These are phyloP conservation scores for Dothiorella sarmentorum DNA, from an alignment of 2,329 filamentous ascomycete genomes.

Conservation along the genomic window DNA sequence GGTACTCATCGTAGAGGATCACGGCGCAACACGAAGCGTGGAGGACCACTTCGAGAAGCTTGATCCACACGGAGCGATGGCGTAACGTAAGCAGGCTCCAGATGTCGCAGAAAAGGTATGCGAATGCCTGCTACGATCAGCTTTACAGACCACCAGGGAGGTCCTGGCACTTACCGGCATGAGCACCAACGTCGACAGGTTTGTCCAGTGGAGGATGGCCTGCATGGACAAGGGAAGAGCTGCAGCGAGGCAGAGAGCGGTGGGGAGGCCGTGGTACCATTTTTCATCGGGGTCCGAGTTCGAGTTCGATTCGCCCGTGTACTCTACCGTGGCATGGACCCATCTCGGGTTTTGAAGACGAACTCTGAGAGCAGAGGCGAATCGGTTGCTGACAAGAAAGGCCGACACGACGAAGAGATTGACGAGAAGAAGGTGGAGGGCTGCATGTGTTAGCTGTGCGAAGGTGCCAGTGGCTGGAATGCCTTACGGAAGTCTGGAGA, in stretches of 20 bases:
- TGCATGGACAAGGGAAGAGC: conserved; percentile 28
- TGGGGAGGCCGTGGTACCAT: not conserved
- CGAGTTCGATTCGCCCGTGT: not conserved
- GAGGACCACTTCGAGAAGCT: conserved; percentile 27
- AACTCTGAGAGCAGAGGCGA: not conserved
- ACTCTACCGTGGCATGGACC: not conserved
- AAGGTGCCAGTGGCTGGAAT: not conserved
- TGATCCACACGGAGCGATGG: conserved; percentile 26
- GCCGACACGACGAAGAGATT: conserved; percentile 20
- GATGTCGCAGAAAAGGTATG: conserved; percentile 19
- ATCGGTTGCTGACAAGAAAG: not conserved
- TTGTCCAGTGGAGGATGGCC: conserved; percentile 31
- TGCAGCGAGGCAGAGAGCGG: conserved; percentile 21
- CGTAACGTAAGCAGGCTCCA: conserved; percentile 23
- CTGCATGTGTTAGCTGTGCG: conserved; percentile 9
- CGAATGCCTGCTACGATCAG: conserved; percentile 22
- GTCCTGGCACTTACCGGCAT: conserved; percentile 26
- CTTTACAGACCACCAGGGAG: not conserved
- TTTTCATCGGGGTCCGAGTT: not conserved
- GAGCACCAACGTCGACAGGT: conserved; percentile 31
- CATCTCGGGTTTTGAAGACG: not conserved
- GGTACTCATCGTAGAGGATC: conserved; percentile 13
- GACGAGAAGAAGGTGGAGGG: conserved; percentile 24
- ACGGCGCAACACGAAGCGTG: not conserved
- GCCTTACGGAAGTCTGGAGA: conserved; percentile 10